phyloP scores from a whole-genome alignment of 805 yeast genomes.

The Ogataea angusta region DNA sequence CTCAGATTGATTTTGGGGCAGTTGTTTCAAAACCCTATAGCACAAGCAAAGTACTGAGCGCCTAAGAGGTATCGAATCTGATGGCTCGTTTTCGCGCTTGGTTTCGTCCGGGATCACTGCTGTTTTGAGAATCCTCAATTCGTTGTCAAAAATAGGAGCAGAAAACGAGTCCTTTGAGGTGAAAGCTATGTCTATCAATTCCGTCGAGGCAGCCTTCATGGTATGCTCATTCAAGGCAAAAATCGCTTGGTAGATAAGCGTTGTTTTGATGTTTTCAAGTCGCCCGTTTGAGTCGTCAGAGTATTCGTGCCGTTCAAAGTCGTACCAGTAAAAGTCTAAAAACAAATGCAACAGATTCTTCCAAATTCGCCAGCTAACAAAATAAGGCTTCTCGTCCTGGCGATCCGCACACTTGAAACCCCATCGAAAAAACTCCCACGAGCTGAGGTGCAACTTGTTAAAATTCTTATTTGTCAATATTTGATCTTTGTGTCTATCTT shows the following conservation, averaged over 20 bases:
- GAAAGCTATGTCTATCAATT: conserved; percentile 15
- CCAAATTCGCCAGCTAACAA: conserved; percentile 20
- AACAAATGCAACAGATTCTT: conserved; percentile 14
- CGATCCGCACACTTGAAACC: conserved; percentile 28
- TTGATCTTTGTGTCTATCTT: conserved; percentile 11
- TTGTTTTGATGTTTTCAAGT: not conserved
- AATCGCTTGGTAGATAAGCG: conserved; percentile 8
- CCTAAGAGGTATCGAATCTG: conserved; percentile 18
- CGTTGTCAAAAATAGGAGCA: conserved; percentile 20
- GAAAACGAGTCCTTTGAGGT: conserved; percentile 7
- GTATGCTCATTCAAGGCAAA: conserved; percentile 8
- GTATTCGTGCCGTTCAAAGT: conserved; percentile 4
- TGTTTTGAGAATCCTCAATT: conserved; percentile 10
- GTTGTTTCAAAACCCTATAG: conserved; percentile 2
- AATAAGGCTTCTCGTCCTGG: conserved; percentile 7
- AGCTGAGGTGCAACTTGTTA: conserved; percentile 20
- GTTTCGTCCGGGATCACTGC: conserved; percentile 1
- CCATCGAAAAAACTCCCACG: conserved; percentile 32
- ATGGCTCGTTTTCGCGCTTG: not conserved
- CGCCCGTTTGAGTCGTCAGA: not conserved
- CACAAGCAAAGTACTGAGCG: conserved; percentile 12
- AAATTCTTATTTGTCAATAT: conserved; percentile 27
- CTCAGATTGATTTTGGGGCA: not conserved
- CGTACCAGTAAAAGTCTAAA: conserved; percentile 5
- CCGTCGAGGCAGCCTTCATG: conserved; percentile 10